Percentiles rank a stretch among this genome's conserved stretches.
Evolutionary conservation across 108 stramenopile species (phyloP).

Genomic region (Fragilaria crotonensis): DNA sequence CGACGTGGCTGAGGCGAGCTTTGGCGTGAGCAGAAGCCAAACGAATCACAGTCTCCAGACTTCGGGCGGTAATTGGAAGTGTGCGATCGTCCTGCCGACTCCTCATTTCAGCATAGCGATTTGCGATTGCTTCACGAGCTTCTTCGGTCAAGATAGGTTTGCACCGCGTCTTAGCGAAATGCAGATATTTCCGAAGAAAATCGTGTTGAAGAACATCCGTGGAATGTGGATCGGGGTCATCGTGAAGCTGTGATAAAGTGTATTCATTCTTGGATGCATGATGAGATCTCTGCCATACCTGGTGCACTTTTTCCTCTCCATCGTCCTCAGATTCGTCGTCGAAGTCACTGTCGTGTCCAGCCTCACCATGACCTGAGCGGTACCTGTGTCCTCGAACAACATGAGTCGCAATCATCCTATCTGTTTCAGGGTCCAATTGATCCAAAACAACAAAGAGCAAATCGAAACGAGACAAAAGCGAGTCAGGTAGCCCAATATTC

Average conservation of each 20-base stretch:
- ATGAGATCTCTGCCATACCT: constrained; percentile 61
- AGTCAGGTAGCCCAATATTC: constrained; percentile 99
- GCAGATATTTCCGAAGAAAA: constrained; percentile 95
- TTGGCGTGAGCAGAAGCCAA: constrained; percentile 97
- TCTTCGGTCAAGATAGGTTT: constrained; percentile 89
- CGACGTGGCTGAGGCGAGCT: constrained; percentile 56
- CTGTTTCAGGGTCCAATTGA: constrained; percentile 91
- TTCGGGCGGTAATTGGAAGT: constrained; percentile 94
- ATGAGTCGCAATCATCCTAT: constrained; percentile 92
- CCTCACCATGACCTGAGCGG: constrained; percentile 70
- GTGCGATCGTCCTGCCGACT: constrained; percentile 84
- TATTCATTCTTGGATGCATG: constrained; percentile 5
- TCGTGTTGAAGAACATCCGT: constrained; percentile 85
- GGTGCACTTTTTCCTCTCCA: constrained; percentile 37
- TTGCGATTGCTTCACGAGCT: constrained; percentile 92
- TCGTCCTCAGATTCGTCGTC: constrained; percentile 63
- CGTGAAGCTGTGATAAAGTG: constrained; percentile 4
- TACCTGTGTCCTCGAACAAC: constrained; percentile 94
- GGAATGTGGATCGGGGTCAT: constrained; percentile 53
- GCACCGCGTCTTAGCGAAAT: constrained; percentile 92
- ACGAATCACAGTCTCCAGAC: constrained; percentile 97
- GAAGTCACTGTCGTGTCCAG: constrained; percentile 69
- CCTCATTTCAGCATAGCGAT: constrained; percentile 92
- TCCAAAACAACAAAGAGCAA: constrained; percentile 99
- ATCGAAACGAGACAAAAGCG: constrained; percentile 97